Percentiles rank a stretch among this genome's conserved stretches.
Evolutionary conservation across 805 yeast genomes (phyloP).

Genomic region (Ogataea henricii): DNA sequence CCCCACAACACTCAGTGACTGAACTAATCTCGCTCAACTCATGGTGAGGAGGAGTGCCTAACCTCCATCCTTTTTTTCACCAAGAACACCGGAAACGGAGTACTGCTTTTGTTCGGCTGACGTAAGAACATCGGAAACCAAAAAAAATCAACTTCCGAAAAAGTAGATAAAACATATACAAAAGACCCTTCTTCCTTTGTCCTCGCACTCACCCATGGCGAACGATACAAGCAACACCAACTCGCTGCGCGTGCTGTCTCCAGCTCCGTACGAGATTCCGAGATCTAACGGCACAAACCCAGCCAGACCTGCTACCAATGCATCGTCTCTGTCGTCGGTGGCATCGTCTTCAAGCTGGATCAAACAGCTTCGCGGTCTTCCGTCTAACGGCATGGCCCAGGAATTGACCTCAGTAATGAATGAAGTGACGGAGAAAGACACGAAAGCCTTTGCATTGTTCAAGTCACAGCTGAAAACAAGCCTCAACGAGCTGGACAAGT

Average conservation of each 20-base stretch:
- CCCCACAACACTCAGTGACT: too few relatives aligned
- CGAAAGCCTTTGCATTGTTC: conserved; percentile 18
- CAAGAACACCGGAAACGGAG: too few relatives aligned
- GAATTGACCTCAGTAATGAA: conserved; percentile 10
- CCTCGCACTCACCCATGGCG: neutral
- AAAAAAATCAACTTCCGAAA: too few relatives aligned
- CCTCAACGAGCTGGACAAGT: conserved; percentile 13
- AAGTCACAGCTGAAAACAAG: conserved; percentile 21
- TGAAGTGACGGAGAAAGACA: conserved; percentile 20
- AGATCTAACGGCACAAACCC: neutral
- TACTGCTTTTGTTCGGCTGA: too few relatives aligned
- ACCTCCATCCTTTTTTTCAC: too few relatives aligned
- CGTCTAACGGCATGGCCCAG: conserved; percentile 9
- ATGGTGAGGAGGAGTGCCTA: too few relatives aligned
- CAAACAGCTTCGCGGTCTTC: conserved; percentile 17
- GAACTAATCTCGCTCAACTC: too few relatives aligned
- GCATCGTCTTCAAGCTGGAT: conserved; percentile 17
- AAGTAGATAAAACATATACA: too few relatives aligned
- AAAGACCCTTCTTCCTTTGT: too few relatives aligned
- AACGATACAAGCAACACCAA: neutral
- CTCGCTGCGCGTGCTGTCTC: conserved; percentile 1
- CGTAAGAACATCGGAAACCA: too few relatives aligned
- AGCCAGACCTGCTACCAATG: neutral
- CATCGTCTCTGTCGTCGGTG: neutral
- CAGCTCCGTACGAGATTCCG: neutral